These are phyloP conservation scores for Gloeopeniophorella convolvens DNA, from an alignment of 768 basidiomycete species.

Conservation along the genomic window DNA sequence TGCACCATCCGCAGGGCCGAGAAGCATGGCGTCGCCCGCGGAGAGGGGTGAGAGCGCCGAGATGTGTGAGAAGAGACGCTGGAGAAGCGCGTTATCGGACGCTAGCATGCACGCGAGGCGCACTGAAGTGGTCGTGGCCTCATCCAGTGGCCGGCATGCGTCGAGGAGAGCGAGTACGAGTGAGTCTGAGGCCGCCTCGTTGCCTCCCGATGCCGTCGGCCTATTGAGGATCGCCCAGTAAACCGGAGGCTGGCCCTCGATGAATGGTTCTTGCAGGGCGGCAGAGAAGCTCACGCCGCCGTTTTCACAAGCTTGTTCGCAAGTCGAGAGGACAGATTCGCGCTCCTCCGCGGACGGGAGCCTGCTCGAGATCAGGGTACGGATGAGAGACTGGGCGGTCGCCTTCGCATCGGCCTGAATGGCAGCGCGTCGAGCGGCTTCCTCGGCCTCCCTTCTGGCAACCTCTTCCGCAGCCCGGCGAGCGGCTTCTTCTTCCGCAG, in stretches of 20 bases:
- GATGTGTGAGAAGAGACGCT: slow-evolving; percentile 42
- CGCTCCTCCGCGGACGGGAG: slow-evolving; percentile 28
- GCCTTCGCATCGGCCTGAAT: not conserved
- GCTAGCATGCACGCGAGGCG: slow-evolving; percentile 60
- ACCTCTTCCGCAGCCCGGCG: too few relatives aligned
- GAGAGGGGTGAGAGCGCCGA: slow-evolving; percentile 46
- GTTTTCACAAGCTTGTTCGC: slow-evolving; percentile 48
- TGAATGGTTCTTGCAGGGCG: slow-evolving; percentile 53
- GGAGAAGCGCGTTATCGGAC: slow-evolving; percentile 55
- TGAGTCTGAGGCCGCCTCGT: slow-evolving; percentile 8
- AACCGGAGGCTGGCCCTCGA: slow-evolving; percentile 58
- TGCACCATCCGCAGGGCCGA: slow-evolving; percentile 36
- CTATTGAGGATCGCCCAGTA: slow-evolving; percentile 68
- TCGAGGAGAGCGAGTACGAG: slow-evolving; percentile 47
- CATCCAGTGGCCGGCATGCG: slow-evolving; percentile 34
- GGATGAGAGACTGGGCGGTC: not conserved
- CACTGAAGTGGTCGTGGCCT: slow-evolving; percentile 34
- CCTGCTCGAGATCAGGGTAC: slow-evolving; percentile 30
- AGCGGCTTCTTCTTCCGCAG: not conserved
- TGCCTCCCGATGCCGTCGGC: slow-evolving; percentile 25
- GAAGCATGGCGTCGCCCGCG: slow-evolving; percentile 42
- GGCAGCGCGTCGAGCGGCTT: not conserved
- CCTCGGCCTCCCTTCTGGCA: not conserved
- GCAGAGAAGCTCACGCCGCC: slow-evolving; percentile 44
- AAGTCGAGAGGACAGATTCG: slow-evolving; percentile 47